Evolutionary conservation across 768 basidiomycete genomes (phyloP).

Genomic region (Daedaleopsis sinensis): DNA sequence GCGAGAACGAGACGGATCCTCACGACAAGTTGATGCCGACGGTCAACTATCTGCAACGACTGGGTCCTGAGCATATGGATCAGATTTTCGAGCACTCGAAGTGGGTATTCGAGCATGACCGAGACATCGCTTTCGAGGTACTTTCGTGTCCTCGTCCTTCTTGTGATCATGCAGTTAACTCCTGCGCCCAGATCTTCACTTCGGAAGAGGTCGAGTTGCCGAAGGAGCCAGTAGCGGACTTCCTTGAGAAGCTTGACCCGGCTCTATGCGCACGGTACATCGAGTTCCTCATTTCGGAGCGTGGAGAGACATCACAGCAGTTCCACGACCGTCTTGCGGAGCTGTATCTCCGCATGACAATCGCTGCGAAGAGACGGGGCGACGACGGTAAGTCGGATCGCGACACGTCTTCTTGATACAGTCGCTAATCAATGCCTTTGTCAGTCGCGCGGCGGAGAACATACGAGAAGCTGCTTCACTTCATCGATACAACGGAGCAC

Average conservation of each 20-base stretch:
- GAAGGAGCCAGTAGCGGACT: conserved; percentile 70
- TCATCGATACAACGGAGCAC: conserved; percentile 69
- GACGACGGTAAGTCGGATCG: conserved; percentile 52
- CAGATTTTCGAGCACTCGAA: conserved; percentile 81
- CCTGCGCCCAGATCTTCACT: conserved; percentile 75
- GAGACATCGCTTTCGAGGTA: conserved; percentile 78
- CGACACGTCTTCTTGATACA: neutral
- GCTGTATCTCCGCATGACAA: conserved; percentile 75
- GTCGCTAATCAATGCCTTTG: neutral
- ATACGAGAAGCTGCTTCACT: conserved; percentile 74
- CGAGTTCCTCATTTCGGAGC: conserved; percentile 80
- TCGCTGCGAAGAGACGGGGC: conserved; percentile 56
- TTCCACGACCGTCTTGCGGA: conserved; percentile 93
- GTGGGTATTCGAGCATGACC: conserved; percentile 84
- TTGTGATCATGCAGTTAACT: neutral
- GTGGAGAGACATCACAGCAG: conserved; percentile 61
- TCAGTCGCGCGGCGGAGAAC: conserved; percentile 51
- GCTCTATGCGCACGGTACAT: conserved; percentile 78
- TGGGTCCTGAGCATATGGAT: conserved; percentile 79
- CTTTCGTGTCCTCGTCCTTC: conserved; percentile 2
- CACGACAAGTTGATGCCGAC: conserved; percentile 84
- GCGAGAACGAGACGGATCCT: conserved; percentile 74
- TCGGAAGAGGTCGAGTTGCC: conserved; percentile 95
- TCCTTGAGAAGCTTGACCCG: conserved; percentile 72
- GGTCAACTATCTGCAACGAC: conserved; percentile 87